Evolutionary conservation across 805 yeast genomes (phyloP).

Genomic region (Starmerella asiatica): DNA sequence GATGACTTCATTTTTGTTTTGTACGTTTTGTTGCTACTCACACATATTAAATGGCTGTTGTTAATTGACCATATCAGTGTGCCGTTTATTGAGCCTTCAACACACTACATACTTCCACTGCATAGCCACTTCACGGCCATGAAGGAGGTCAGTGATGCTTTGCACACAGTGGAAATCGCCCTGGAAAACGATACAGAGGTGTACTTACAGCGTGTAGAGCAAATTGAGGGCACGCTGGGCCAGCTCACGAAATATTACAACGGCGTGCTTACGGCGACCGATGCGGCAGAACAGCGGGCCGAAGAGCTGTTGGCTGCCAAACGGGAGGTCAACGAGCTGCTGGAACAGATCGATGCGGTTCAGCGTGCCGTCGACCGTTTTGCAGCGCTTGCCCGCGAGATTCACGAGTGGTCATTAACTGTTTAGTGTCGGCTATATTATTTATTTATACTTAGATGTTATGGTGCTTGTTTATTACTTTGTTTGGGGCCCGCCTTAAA

Average conservation of each 20-base stretch:
- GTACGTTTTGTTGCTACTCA: no score
- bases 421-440: no score
- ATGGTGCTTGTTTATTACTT: no score
- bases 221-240: conserved; percentile 11
- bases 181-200: conserved; percentile 17
- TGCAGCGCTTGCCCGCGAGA: conserved; percentile 38
- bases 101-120: no score
- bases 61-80: no score
- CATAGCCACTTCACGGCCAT: no score
- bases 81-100: no score
- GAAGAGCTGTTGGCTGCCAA: conserved; percentile 17
- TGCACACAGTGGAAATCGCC: conserved; percentile 12
- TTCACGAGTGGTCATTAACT: conserved; percentile 57
- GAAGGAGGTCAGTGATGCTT: conserved; percentile 5
- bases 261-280: conserved; percentile 17
- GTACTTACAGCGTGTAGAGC: conserved; percentile 10
- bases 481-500: no score
- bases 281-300: conserved; percentile 17
- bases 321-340: conserved; percentile 1
- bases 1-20: no score
- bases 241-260: conserved; percentile 9
- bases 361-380: conserved; percentile 24
- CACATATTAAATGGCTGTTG: no score
- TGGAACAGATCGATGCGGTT: conserved; percentile 15
- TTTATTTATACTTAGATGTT: not conserved